Evolutionary conservation across 257 asterid genomes (phyloP).

Genomic region (Schizonepeta tenuifolia): DNA sequence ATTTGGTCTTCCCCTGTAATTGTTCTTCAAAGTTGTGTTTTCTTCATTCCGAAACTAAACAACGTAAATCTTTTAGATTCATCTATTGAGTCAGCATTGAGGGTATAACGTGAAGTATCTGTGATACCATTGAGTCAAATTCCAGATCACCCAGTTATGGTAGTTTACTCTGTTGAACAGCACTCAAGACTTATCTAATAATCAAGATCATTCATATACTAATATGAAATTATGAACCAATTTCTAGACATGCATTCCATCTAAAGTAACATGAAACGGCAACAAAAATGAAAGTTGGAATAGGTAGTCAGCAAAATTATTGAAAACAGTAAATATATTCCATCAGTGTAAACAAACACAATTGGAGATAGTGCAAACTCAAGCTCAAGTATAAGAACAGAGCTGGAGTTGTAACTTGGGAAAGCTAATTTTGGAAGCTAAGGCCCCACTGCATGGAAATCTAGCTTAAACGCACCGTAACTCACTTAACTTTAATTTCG

Average conservation of each 20-base stretch:
- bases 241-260: constrained; percentile 7
- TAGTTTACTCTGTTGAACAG: constrained; percentile 8
- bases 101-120: background rate
- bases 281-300: background rate
- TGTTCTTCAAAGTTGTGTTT: constrained; percentile 5
- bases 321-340: background rate
- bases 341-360: background rate
- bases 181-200: constrained; percentile 3
- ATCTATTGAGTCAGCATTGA: constrained; percentile 23
- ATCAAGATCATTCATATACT: background rate
- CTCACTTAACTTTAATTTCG: background rate
- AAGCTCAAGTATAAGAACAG: background rate
- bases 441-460: background rate
- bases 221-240: constrained; percentile 27
- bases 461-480: background rate
- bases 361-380: background rate
- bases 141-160: background rate
- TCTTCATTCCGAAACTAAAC: background rate
- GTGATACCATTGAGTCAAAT: background rate
- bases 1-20: background rate
- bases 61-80: background rate
- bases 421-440: background rate
- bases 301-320: background rate
- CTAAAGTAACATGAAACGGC: background rate
- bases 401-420: background rate